Percentiles rank a stretch among this genome's conserved stretches.
Conservation (phyloP, 345 rosid species). For the Microcos paniculata region DNA sequence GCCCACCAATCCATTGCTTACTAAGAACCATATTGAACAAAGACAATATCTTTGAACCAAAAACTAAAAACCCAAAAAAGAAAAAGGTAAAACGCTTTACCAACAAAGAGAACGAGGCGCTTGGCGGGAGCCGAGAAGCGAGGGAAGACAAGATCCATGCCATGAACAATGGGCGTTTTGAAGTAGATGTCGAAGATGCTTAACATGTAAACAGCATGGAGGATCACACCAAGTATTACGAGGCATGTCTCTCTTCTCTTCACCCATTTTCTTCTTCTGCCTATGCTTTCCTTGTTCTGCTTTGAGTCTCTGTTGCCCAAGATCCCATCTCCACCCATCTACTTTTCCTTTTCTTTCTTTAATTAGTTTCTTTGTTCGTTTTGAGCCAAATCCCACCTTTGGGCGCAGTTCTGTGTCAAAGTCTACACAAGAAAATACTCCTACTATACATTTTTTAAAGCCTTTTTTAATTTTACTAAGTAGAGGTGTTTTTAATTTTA, state of each 20-base stretch:
- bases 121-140: slow-evolving; percentile 82
- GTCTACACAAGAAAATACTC: neutral
- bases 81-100: slow-evolving; percentile 27
- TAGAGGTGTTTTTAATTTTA: too few species aligned
- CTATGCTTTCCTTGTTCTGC: slow-evolving; percentile 19
- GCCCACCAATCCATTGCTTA: neutral
- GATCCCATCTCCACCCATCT: slow-evolving; percentile 69
- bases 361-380: neutral
- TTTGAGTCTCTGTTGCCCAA: slow-evolving; percentile 53
- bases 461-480: too few species aligned
- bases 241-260: slow-evolving; percentile 78
- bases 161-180: slow-evolving; percentile 95
- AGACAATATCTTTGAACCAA: neutral
- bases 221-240: slow-evolving; percentile 68
- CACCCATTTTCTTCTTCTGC: slow-evolving; percentile 48
- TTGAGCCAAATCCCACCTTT: neutral
- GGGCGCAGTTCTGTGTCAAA: neutral
- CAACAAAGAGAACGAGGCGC: slow-evolving; percentile 83
- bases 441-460: too few species aligned
- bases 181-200: slow-evolving; percentile 97
- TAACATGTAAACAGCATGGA: slow-evolving; percentile 90
- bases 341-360: neutral
- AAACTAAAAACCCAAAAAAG: neutral
- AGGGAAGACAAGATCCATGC: slow-evolving; percentile 83
- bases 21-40: neutral